These are phyloP conservation scores for Mycena polygramma DNA, from an alignment of 768 basidiomycete genomes.

Conservation along the genomic window DNA sequence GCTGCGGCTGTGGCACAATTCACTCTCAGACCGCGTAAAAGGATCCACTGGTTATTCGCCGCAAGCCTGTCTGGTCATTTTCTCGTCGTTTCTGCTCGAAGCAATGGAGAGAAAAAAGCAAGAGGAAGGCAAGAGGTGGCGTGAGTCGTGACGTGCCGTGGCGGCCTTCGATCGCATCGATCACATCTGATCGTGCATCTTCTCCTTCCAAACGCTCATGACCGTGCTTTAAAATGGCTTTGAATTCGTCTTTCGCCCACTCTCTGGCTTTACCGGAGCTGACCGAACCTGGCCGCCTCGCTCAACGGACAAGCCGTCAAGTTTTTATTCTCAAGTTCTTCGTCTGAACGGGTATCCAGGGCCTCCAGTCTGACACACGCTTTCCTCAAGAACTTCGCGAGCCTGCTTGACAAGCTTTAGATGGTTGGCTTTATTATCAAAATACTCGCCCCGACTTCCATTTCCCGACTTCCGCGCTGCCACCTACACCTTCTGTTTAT, in stretches of 20 bases:
- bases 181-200: background rate
- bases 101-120: background rate
- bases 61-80: constrained; percentile 11
- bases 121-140: background rate
- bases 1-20: constrained; percentile 30
- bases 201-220: background rate
- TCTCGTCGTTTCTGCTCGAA: constrained; percentile 22
- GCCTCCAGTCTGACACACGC: constrained; percentile 3
- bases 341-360: constrained; percentile 19
- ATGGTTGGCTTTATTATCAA: constrained; percentile 7
- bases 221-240: background rate
- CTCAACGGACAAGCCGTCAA: too few species aligned
- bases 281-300: background rate
- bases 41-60: constrained; percentile 20
- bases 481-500: background rate
- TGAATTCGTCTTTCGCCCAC: background rate
- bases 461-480: background rate
- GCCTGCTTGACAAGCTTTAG: constrained; percentile 13
- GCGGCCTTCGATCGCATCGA: background rate
- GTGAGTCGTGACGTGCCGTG: background rate
- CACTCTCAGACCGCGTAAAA: background rate
- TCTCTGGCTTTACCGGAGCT: background rate
- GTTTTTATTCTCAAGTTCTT: background rate
- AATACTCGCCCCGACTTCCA: background rate
- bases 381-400: background rate